Percentiles rank a stretch among this genome's conserved stretches.
Conservation (phyloP, 441 rosid species). For the Pelargonium myrrhifolium region DNA sequence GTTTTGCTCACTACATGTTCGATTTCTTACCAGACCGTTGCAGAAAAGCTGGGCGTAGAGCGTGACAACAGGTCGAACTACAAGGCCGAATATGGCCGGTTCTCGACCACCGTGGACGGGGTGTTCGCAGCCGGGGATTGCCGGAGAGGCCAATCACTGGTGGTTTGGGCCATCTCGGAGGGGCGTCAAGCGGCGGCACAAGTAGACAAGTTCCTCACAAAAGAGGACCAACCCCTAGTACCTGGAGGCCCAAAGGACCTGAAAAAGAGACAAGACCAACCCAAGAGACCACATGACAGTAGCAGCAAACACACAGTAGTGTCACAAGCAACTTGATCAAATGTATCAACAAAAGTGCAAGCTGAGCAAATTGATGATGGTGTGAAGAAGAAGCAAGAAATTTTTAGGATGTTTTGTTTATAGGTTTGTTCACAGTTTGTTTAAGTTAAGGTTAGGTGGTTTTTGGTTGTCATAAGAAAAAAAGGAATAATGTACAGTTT, state of each 20-base stretch:
- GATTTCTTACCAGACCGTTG: slow-evolving; percentile 46
- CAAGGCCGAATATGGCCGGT: slow-evolving; percentile 94
- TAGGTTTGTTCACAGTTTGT: too few relatives aligned
- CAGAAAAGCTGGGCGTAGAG: slow-evolving; percentile 85
- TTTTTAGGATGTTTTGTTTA: too few relatives aligned
- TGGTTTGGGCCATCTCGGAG: not conserved
- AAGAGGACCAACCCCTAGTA: not conserved
- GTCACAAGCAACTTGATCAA: not conserved
- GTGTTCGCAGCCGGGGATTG: slow-evolving; percentile 3
- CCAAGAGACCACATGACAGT: not conserved
- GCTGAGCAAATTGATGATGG: too few relatives aligned
- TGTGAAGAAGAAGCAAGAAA: too few relatives aligned
- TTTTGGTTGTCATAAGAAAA: too few relatives aligned
- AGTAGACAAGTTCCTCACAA: not conserved
- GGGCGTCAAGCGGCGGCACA: not conserved
- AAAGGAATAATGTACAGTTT: too few relatives aligned
- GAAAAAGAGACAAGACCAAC: not conserved
- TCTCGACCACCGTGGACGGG: slow-evolving; percentile 48
- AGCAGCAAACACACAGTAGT: not conserved
- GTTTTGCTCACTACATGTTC: not conserved
- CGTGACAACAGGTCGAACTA: slow-evolving; percentile 79
- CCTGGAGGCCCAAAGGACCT: not conserved
- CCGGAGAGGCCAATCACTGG: not conserved
- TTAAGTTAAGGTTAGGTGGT: too few relatives aligned
- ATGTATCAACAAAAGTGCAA: too few relatives aligned